Conservation (phyloP, 2,329 filamentous ascomycete species). For the Exophiala oligosperma region DNA sequence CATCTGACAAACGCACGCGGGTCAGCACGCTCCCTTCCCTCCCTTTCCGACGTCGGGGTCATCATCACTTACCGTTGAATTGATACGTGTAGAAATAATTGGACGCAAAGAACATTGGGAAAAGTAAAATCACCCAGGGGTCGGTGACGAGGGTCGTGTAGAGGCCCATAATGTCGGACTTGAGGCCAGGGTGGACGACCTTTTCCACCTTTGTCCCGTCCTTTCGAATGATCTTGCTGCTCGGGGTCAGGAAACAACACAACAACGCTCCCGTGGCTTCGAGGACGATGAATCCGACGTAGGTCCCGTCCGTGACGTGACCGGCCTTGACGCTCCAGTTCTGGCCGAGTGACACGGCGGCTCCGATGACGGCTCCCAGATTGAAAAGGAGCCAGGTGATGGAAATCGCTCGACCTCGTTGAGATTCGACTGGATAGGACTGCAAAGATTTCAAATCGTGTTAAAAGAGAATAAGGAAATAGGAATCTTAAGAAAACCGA, state of each 20-base stretch:
- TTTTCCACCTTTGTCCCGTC: constrained; percentile 72
- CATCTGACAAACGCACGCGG: constrained; percentile 34
- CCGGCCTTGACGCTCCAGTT: constrained; percentile 38
- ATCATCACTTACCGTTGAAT: constrained; percentile 49
- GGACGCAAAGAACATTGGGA: constrained; percentile 70
- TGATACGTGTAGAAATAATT: constrained; percentile 72
- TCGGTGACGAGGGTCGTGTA: constrained; percentile 65
- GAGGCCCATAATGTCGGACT: constrained; percentile 68
- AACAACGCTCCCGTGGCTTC: constrained; percentile 65
- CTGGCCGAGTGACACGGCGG: constrained; percentile 55
- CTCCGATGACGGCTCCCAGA: constrained; percentile 82
- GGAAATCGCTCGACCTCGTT: constrained; percentile 86
- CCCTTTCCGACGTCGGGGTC: too few relatives aligned
- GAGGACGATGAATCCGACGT: constrained; percentile 71
- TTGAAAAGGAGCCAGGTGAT: constrained; percentile 97
- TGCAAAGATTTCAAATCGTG: not conserved
- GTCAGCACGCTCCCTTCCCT: not conserved
- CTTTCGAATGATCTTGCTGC: constrained; percentile 64
- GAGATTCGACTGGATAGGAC: constrained; percentile 71
- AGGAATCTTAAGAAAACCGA: not conserved
- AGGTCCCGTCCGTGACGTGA: constrained; percentile 60
- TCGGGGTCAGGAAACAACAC: constrained; percentile 64
- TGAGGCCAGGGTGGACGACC: constrained; percentile 78
- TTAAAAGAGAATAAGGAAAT: not conserved
- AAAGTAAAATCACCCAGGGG: constrained; percentile 66